phyloP scores from a whole-genome alignment of 495 filamentous ascomycete genomes.

The Lepidopterella palustris region DNA sequence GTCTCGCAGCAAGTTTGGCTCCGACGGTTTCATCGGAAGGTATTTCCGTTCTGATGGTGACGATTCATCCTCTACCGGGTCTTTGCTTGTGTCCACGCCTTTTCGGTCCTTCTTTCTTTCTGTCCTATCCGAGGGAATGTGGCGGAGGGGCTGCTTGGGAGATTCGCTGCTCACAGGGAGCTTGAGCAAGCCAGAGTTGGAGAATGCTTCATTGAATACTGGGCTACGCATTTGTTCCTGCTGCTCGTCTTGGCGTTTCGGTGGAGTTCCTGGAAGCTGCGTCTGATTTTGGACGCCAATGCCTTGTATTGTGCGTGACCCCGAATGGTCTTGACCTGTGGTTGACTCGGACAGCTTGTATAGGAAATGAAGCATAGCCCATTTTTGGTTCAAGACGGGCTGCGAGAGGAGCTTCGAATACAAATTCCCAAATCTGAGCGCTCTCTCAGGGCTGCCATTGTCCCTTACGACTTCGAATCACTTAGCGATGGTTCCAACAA shows the following conservation, averaged over 20 bases:
- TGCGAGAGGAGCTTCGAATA: slow-evolving; percentile 81
- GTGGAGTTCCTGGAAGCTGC: neutral
- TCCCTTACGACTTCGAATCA: slow-evolving; percentile 55
- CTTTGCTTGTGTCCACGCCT: slow-evolving; percentile 59
- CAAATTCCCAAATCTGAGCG: slow-evolving; percentile 79
- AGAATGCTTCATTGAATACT: slow-evolving; percentile 50
- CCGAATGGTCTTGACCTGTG: neutral
- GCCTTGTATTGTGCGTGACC: neutral
- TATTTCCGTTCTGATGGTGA: slow-evolving; percentile 2
- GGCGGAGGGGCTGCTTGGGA: slow-evolving; percentile 11
- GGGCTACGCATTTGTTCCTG: slow-evolving; percentile 30
- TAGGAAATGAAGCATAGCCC: slow-evolving; percentile 88
- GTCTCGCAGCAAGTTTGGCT: slow-evolving; percentile 76
- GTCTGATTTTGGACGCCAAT: neutral
- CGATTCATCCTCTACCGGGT: slow-evolving; percentile 22
- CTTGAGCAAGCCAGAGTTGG: slow-evolving; percentile 47
- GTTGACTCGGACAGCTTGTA: slow-evolving; percentile 63
- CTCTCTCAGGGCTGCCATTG: slow-evolving; percentile 71
- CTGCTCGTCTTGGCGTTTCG: slow-evolving; percentile 9
- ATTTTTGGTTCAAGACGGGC: slow-evolving; percentile 90
- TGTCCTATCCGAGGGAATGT: slow-evolving; percentile 9
- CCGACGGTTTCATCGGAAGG: slow-evolving; percentile 36
- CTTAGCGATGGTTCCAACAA: slow-evolving; percentile 5
- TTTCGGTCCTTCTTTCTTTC: slow-evolving; percentile 67
- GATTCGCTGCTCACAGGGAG: slow-evolving; percentile 32